A percentile compares a stretch with the other conserved stretches of the same genome.
phyloP scores from a whole-genome alignment of 306 rosid genomes.

The Lithocarpus polystachyus region DNA sequence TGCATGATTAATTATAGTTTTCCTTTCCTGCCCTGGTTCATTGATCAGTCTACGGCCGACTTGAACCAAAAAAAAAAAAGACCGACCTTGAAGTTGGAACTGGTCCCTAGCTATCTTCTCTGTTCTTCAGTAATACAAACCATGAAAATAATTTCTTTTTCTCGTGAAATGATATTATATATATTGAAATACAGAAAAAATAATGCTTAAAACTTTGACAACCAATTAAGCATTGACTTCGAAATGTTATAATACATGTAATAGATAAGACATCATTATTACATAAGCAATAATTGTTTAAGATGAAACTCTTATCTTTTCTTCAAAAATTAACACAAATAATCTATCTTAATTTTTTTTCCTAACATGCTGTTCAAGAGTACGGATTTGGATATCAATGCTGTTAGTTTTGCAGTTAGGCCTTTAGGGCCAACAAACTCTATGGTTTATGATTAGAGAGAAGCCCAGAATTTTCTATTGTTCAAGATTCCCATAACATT shows the following conservation, averaged over 20 bases:
- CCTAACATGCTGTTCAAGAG: not conserved
- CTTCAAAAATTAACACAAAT: not conserved
- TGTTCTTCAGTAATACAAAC: too few species aligned
- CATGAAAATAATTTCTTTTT: too few species aligned
- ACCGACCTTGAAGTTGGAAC: slow-evolving; percentile 11
- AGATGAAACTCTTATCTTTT: not conserved
- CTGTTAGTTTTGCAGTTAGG: too few species aligned
- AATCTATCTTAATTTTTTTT: not conserved
- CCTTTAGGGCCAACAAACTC: too few species aligned
- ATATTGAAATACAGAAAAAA: not conserved
- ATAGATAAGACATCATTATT: not conserved
- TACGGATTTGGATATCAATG: not conserved
- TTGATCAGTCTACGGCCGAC: too few species aligned
- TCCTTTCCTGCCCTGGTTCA: too few species aligned
- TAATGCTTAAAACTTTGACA: not conserved
- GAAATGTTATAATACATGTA: not conserved
- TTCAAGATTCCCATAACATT: too few species aligned
- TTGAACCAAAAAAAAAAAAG: too few species aligned
- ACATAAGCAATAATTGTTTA: not conserved
- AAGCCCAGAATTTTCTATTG: too few species aligned
- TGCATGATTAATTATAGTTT: too few species aligned
- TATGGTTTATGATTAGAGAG: too few species aligned
- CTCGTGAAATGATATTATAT: not conserved
- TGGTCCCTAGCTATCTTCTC: not conserved
- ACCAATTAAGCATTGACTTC: not conserved